These are phyloP conservation scores for Echinochloa phyllopogon DNA, from an alignment of 176 grass and related monocot species.

Conservation along the genomic window DNA sequence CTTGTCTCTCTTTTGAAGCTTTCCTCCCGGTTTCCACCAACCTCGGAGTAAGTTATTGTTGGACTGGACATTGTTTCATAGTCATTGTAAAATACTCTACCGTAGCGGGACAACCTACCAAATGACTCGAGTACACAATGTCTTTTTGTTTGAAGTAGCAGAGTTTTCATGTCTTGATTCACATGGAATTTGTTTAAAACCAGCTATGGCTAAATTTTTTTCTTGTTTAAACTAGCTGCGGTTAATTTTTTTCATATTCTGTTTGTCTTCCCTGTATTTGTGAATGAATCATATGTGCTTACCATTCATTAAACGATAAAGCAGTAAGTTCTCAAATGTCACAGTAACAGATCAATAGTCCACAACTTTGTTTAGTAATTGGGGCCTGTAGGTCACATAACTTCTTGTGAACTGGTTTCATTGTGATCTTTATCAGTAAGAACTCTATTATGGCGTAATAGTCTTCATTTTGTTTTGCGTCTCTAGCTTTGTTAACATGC, in stretches of 20 bases:
- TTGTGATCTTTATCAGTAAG: neutral
- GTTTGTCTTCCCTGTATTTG: neutral
- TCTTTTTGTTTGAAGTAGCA: neutral
- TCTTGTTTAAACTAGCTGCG: neutral
- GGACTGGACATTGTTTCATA: conserved; percentile 33
- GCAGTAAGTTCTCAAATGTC: neutral
- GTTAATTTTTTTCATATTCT: neutral
- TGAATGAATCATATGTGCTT: neutral
- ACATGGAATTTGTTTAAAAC: neutral
- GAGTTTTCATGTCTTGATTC: neutral
- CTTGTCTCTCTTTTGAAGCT: conserved; percentile 95
- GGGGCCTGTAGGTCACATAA: neutral
- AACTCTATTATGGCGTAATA: conserved; percentile 1
- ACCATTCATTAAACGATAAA: neutral
- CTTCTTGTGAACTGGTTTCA: conserved; percentile 17
- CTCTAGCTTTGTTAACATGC: conserved; percentile 22
- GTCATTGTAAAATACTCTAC: neutral
- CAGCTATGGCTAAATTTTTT: neutral
- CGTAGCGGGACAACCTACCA: neutral
- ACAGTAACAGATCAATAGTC: neutral
- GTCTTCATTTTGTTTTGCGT: neutral
- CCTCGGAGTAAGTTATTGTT: conserved; percentile 74
- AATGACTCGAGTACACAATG: neutral
- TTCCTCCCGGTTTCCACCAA: conserved; percentile 88
- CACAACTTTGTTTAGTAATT: neutral